A percentile compares a stretch with the other conserved stretches of the same genome.
phyloP scores from a whole-genome alignment of 148 eudicot genomes.

The Vaccinium corymbosum region DNA sequence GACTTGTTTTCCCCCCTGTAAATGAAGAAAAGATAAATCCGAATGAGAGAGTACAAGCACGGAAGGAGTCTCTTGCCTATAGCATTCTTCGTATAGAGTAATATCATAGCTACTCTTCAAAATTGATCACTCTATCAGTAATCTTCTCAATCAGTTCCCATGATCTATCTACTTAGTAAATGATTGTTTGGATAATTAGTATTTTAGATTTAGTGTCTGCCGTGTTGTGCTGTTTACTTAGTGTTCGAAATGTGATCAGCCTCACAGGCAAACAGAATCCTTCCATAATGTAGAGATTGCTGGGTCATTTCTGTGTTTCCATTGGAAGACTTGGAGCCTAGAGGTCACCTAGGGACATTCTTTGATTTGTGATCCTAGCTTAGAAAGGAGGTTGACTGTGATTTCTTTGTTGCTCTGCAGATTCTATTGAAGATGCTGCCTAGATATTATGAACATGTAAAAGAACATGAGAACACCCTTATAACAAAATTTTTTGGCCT shows the following conservation, averaged over 20 bases:
- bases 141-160: background rate
- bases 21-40: background rate
- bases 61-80: background rate
- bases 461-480: conserved; percentile 59
- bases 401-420: conserved; percentile 28
- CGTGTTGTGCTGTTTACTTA: background rate
- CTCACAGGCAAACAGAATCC: background rate
- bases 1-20: background rate
- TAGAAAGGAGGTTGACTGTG: background rate
- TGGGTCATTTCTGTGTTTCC: background rate
- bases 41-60: background rate
- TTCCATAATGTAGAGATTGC: background rate
- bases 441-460: conserved; percentile 56
- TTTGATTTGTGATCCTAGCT: background rate
- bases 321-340: background rate
- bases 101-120: background rate
- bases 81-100: background rate
- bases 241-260: background rate
- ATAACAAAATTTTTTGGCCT: conserved; percentile 92
- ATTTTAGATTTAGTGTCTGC: background rate
- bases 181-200: background rate
- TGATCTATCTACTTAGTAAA: background rate
- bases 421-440: conserved; percentile 71
- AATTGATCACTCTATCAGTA: background rate
- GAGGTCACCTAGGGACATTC: background rate